These are phyloP conservation scores for Fusarium mangiferae DNA, from an alignment of 2,329 filamentous ascomycete genomes.

Conservation along the genomic window DNA sequence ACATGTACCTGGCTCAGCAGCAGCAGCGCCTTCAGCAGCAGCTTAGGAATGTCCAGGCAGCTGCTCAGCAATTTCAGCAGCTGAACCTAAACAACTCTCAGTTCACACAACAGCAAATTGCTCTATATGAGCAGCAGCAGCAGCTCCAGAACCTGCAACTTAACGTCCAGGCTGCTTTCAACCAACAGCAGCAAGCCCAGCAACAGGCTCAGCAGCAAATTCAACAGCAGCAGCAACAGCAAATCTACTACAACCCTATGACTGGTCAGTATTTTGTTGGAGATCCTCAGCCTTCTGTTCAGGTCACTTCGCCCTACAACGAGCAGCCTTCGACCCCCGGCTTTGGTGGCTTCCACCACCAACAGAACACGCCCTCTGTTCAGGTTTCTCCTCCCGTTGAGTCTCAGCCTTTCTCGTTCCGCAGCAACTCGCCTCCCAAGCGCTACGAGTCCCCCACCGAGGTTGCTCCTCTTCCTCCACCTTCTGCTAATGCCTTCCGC, in stretches of 20 bases:
- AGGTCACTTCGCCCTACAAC: slow-evolving; percentile 53
- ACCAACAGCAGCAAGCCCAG: slow-evolving; percentile 54
- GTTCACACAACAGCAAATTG: slow-evolving; percentile 60
- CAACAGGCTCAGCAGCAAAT: slow-evolving; percentile 59
- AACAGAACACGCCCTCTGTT: slow-evolving; percentile 73
- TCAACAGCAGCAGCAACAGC: slow-evolving; percentile 71
- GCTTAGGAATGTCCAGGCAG: slow-evolving; percentile 82
- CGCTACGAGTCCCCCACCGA: slow-evolving; percentile 76
- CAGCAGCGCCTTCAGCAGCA: slow-evolving; percentile 96
- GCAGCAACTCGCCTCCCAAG: slow-evolving; percentile 74
- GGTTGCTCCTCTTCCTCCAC: slow-evolving; percentile 78
- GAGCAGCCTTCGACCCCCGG: slow-evolving; percentile 56
- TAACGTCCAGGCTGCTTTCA: slow-evolving; percentile 50
- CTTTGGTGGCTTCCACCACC: slow-evolving; percentile 49
- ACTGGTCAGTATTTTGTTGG: slow-evolving; percentile 89
- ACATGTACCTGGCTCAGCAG: slow-evolving; percentile 91
- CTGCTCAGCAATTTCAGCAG: slow-evolving; percentile 83
- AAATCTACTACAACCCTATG: slow-evolving; percentile 85
- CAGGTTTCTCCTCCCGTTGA: slow-evolving; percentile 85
- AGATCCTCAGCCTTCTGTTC: slow-evolving; percentile 61
- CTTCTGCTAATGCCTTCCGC: slow-evolving; percentile 91
- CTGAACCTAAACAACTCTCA: slow-evolving; percentile 71
- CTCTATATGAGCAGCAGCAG: slow-evolving; percentile 58
- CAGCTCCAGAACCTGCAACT: slow-evolving; percentile 54
- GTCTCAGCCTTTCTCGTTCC: slow-evolving; percentile 60